Conservation (phyloP, 1,284 basidiomycete genomes). For the Papiliotrema nemorosa region DNA sequence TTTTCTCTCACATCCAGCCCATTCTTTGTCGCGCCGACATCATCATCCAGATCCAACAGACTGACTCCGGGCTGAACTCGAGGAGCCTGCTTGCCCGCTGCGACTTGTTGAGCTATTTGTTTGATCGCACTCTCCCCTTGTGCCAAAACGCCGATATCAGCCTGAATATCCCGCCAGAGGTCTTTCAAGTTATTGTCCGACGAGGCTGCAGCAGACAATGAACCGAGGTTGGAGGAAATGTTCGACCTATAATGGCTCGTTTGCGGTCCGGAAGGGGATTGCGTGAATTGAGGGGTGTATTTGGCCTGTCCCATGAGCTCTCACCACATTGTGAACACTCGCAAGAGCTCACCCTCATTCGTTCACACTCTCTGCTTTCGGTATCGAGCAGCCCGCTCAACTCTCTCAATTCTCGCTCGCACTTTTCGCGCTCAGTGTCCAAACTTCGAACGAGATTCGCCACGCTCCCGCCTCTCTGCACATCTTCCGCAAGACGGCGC, state of each 20-base stretch:
- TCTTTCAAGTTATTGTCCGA: slow-evolving; percentile 73
- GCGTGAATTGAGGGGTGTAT: slow-evolving; percentile 84
- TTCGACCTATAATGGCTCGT: slow-evolving; percentile 73
- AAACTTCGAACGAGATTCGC: slow-evolving; percentile 59
- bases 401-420: slow-evolving; percentile 61
- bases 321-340: neutral
- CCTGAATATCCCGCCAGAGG: slow-evolving; percentile 70
- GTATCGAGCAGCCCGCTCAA: slow-evolving; percentile 64
- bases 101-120: slow-evolving; percentile 62
- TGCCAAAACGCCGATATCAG: slow-evolving; percentile 66
- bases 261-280: slow-evolving; percentile 73
- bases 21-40: slow-evolving; percentile 55
- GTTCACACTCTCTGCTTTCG: slow-evolving; percentile 78
- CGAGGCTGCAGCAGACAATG: slow-evolving; percentile 70
- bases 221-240: slow-evolving; percentile 70
- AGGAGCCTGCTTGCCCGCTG: slow-evolving; percentile 52
- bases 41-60: slow-evolving; percentile 58
- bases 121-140: slow-evolving; percentile 54
- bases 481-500: slow-evolving; percentile 72
- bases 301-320: slow-evolving; percentile 54
- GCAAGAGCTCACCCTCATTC: slow-evolving; percentile 57
- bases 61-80: slow-evolving; percentile 52
- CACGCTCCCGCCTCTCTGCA: slow-evolving; percentile 60
- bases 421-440: slow-evolving; percentile 60
- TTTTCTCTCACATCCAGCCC: slow-evolving; percentile 56